These are phyloP conservation scores for Leonotis leonurus DNA, from an alignment of 257 asterid genomes.

Conservation along the genomic window DNA sequence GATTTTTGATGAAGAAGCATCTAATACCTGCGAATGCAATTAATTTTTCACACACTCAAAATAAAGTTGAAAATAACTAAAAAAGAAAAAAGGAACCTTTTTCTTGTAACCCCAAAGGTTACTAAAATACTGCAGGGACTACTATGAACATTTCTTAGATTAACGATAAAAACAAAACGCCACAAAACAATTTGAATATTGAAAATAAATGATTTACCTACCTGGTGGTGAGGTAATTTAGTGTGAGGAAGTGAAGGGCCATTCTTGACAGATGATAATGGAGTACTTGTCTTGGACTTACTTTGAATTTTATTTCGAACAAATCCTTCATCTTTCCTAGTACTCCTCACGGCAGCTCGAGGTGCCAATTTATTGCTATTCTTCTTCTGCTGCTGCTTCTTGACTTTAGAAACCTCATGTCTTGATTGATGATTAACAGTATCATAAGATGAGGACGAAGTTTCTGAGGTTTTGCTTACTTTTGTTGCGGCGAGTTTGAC, in stretches of 20 bases:
- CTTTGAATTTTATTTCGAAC: slow-evolving; percentile 35
- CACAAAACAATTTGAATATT: neutral
- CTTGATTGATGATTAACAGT: neutral
- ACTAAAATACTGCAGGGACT: neutral
- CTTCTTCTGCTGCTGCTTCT: too few relatives aligned
- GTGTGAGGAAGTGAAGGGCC: slow-evolving; percentile 28
- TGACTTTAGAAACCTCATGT: too few relatives aligned
- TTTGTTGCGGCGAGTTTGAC: too few relatives aligned
- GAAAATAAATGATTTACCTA: neutral
- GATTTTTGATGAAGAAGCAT: slow-evolving; percentile 35
- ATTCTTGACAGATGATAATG: slow-evolving; percentile 47
- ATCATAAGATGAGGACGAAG: neutral
- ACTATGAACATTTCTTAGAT: neutral
- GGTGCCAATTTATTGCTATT: slow-evolving; percentile 21
- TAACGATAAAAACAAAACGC: neutral
- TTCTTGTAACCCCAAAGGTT: neutral
- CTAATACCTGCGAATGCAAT: slow-evolving; percentile 36
- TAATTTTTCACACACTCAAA: slow-evolving; percentile 17
- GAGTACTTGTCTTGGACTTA: slow-evolving; percentile 37
- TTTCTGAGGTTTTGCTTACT: neutral
- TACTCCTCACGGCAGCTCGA: slow-evolving; percentile 30
- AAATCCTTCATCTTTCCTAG: slow-evolving; percentile 16
- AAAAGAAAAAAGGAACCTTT: too few relatives aligned
- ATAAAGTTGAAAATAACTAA: neutral
- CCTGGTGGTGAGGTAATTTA: slow-evolving; percentile 52